Evolutionary conservation across 495 filamentous ascomycete genomes (phyloP), one percentile per base, ranked within the genome.

Genomic region (Filosporella fistucella): DNA sequence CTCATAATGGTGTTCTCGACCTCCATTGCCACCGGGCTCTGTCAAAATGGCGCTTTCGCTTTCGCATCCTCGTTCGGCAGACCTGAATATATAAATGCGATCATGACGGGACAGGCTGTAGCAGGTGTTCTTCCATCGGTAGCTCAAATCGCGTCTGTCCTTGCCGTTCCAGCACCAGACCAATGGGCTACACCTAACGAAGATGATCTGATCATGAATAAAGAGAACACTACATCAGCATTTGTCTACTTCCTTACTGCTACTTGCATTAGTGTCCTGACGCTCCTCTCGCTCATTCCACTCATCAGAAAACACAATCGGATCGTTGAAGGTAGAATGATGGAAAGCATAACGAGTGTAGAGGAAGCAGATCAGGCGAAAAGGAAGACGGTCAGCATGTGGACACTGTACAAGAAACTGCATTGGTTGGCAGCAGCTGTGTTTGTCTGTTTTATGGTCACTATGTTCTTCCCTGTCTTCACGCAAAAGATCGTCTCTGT

Each of bases 391-490:
- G 76, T 95, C 21, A 69, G 80, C 49, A 74, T 96, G 48, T 66
- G 68, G 57, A 71, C 65, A 0, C 74, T 96, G 12, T 78, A 89
- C 61, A 63, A 67, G 32, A 95, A 94, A 56, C 72, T 96, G 22
- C 76, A 73, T 55, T 90, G 81, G 73, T 65, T 87, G 11, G 72
- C 86, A 1, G 63, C 71, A 25, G 72, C 86, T 0, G 81, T 96
- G 18, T 88, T 87, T 62, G 52, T 88, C 40, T 86, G 80, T 59
- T 97, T 96, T 60, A 64, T 70, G 32, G 66, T 95, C 21, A 89
- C 91, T 26, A 97, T 98, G 94, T 77, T 89, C 52, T 96, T 90
- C 65, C 93, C 93, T 0, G 86, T 96, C 33, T 96, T 89, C 67
- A 97, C 93, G 0, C 76, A 84, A 42, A 75, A 83, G 58, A 90